Evolutionary conservation across 257 asterid genomes (phyloP).

Genomic region (Forsythia suspensa): DNA sequence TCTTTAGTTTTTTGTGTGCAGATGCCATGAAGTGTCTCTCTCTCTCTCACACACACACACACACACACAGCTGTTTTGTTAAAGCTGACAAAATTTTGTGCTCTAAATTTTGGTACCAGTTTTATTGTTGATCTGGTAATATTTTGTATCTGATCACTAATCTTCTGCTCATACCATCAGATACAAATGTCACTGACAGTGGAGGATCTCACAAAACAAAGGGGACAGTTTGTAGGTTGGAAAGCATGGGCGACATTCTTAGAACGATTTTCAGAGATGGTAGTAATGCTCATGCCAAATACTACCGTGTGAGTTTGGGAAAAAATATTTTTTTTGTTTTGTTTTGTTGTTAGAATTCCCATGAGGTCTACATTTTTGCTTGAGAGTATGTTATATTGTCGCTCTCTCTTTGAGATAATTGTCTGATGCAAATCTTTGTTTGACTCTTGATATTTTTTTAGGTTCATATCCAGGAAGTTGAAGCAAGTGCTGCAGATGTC

Average conservation of each 20-base stretch:
- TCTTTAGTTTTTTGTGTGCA: not conserved
- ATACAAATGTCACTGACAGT: conserved; percentile 47
- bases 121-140: not conserved
- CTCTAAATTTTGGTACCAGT: not conserved
- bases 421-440: conserved; percentile 25
- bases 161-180: conserved; percentile 44
- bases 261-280: conserved; percentile 66
- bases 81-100: conserved; percentile 6
- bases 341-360: not conserved
- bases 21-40: not conserved
- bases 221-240: conserved; percentile 66
- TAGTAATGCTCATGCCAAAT: conserved; percentile 68
- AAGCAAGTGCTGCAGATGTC: conserved; percentile 55
- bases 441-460: conserved; percentile 37
- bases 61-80: not conserved
- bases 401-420: conserved; percentile 19
- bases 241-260: conserved; percentile 82
- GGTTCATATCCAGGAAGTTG: conserved; percentile 90
- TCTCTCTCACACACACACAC: not conserved
- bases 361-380: not conserved
- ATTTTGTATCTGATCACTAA: not conserved
- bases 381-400: not conserved
- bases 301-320: conserved; percentile 72
- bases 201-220: conserved; percentile 62
- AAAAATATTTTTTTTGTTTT: conserved; percentile 11